Base-by-base conservation (phyloP, 306 rosid genomes). In the Dicorynia guianensis region DNA sequence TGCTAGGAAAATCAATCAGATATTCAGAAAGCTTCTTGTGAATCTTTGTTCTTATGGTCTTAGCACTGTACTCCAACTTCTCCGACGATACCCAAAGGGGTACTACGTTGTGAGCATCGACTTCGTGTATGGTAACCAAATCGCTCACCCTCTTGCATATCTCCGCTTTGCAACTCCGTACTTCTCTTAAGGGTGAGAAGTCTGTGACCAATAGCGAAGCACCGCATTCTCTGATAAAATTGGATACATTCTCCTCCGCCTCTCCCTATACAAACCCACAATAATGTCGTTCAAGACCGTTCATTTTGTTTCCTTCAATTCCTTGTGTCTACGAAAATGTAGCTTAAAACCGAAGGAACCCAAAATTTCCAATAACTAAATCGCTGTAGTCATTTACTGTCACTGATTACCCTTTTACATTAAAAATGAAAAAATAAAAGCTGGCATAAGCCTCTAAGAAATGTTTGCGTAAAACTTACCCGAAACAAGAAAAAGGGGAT, bases 21-120 rank as follows among this genome's bases (percentile, higher is more conserved):
- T 88, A 88, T 52, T 94, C 93, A 9, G 96, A 68, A 62, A 94
- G 96, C 81, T 30, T 83, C 79, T 88, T 90, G 71, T 90, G 90
- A 58, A 94, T 94, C 89, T 89, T 94, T 14, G 83, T 82, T 86
- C 98, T 90, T 44, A 92, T 72, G 57, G 97, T 94, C 86, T 33
- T 87, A 57, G 98, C 97, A 80, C 96, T 82, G 56, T 92, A 89
- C 81, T 94, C 98, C 89, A 94, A 82, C 79, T 94, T 94, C 36
- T 92, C 96, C 3, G 98, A 94, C 8, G 97, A 86, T 5, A 72
- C 87, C 98, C 96, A 92, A 75, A 86, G 77, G 18, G 98, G 98
- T 35, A 94, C 98, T 33, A 94, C 79, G 40, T 92, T 94, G 79
- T 94, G 98, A 46, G 95, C 92, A 82, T 94, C 98, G 67, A 94